Evolutionary conservation across 2,329 filamentous ascomycete species (phyloP).

Genomic region (Penicillium aurantiogriseum): DNA sequence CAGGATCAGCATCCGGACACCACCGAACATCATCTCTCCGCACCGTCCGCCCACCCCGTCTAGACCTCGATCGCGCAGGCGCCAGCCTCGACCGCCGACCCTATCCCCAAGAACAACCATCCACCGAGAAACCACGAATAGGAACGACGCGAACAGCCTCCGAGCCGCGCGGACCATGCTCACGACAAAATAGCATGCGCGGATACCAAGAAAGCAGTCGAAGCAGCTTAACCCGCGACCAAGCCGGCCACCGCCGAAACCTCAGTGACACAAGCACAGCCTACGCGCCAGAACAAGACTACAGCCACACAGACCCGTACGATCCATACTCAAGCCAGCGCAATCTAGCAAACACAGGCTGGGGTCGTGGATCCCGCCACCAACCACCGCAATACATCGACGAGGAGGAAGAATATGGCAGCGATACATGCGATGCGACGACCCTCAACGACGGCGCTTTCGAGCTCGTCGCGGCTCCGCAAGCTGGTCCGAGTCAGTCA

Average conservation of each 20-base stretch:
- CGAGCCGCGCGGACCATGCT: slow-evolving; percentile 49
- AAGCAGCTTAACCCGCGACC: slow-evolving; percentile 33
- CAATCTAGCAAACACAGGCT: slow-evolving; percentile 41
- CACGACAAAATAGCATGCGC: slow-evolving; percentile 32
- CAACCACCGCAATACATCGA: slow-evolving; percentile 66
- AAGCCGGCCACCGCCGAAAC: slow-evolving; percentile 30
- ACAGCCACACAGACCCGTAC: slow-evolving; percentile 51
- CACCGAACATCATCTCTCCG: slow-evolving; percentile 50
- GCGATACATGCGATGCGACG: slow-evolving; percentile 65
- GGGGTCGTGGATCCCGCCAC: slow-evolving; percentile 33
- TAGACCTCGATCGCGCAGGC: slow-evolving; percentile 37
- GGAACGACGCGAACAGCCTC: slow-evolving; percentile 53
- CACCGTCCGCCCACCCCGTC: slow-evolving; percentile 48
- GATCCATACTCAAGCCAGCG: slow-evolving; percentile 66
- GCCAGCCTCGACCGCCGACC: slow-evolving; percentile 34
- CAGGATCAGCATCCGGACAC: slow-evolving; percentile 21
- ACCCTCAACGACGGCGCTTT: slow-evolving; percentile 75
- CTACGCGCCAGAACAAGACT: slow-evolving; percentile 23
- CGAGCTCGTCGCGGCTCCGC: slow-evolving; percentile 66
- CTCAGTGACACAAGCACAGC: slow-evolving; percentile 30
- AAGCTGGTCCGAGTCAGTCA: slow-evolving; percentile 22
- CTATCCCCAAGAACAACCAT: slow-evolving; percentile 15
- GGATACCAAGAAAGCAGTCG: slow-evolving; percentile 30
- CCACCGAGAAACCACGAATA: slow-evolving; percentile 42
- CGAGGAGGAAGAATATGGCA: slow-evolving; percentile 75